Evolutionary conservation across 2,329 filamentous ascomycete genomes (phyloP), one percentile per base, ranked within the genome.

Genomic region (Penicillium sp.): DNA sequence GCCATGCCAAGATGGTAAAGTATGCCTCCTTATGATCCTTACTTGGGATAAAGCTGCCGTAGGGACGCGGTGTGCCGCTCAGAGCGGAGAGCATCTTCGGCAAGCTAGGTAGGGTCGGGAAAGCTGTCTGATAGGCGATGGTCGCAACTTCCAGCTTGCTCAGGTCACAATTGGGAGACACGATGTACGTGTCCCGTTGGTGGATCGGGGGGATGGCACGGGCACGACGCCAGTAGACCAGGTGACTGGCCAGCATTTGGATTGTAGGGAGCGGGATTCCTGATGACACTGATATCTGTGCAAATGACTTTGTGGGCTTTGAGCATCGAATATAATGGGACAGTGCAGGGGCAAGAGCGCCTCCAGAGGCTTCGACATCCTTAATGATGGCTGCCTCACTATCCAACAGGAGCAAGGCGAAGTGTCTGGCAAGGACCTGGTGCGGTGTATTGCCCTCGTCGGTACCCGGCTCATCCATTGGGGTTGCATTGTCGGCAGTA

Each of bases 201-300:
- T 96, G 90, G 5, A 98, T 80, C 0, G 93, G 93, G 4, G 89
- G 88, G 35, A 97, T 92, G 13, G 92, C 87, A 52, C 95, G 88
- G 41, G 92, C 93, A 49, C 91, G 86, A 23, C 93, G 85, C 91
- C 92, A 97, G 72, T 95, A 95, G 53, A 97, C 90, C 55, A 98
- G 86, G 72, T 97, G 93, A 50, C 89, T 87, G 8, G 91, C 90
- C 54, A 95, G 88, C 59, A 89, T 86, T 55, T 92, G 86, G 55
- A 97, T 86, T 59, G 95, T 88, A 28, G 82, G 79, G 1, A 93
- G 78, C 3, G 87, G 84, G 45, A 97, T 85, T 18, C 84, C 81
- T 44, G 73, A 74, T 2, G 64, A 56, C 4, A 67, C 65, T 59
- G 78, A 91, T 56, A 89, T 80, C 53, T 87, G 83, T 31, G 88